Evolutionary conservation across 495 filamentous ascomycete genomes (phyloP), one percentile per base, ranked within the genome.

Genomic region (Immersiella caudata): DNA sequence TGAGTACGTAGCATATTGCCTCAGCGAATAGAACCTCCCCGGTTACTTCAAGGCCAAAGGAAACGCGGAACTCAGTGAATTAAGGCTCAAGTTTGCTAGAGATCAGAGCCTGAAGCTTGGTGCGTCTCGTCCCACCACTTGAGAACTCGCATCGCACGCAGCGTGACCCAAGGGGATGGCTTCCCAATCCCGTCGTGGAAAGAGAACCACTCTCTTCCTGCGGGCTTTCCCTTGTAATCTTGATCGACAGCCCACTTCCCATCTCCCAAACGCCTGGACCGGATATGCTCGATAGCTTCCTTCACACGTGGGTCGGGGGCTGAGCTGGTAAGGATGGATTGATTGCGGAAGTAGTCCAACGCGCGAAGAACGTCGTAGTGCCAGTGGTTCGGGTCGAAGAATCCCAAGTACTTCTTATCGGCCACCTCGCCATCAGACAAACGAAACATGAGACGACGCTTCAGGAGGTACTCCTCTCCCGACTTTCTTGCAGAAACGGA

Each of bases 391-490:
- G 56, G 56, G 24, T 59, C 24, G 6, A 8, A n/a, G 18, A 59
- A 35, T 8, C 1, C 21, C 56, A 59, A 25, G 33, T 59, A 59
- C 25, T 59, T 35, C 27, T 59, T 22, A 26, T 59, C 56, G 24
- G 25, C 27, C 18, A 35, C 24, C 56, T 26, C 25, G 2, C 56
- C 56, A 33, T 27, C 25, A 1, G 56, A 29, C 22, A 59, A n/a
- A 8, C 56, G 56, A 35, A 20, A 22, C 8, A 59, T 26, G 11
- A 59, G 56, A 1, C 25, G 22, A 9, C 56, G 22, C 56, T 59
- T 59, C 24, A 59, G n/a, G 56, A 59, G 56, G 25, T 59, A 59
- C 25, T 59, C 56, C n/a, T 59, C 56, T 35, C 56, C 56, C 9
- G 56, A 59, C 56, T 59, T 59, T 16, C 56, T 27, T 9, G 56